A percentile compares a stretch with the other conserved stretches of the same genome.
Conservation (phyloP, 306 rosid species). For the Vigna nakashimae region DNA sequence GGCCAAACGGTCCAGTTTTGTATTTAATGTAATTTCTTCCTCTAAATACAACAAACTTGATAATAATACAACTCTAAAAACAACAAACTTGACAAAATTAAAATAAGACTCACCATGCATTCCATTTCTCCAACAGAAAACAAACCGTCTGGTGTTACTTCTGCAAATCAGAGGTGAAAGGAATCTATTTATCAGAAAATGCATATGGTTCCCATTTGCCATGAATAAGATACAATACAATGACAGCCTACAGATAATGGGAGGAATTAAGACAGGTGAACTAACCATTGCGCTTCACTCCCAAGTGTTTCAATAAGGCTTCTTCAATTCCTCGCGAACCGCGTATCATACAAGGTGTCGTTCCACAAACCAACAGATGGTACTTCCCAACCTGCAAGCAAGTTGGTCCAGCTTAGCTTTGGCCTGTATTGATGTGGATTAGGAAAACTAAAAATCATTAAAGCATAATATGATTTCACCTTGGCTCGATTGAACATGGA, state of each 20-base stretch:
- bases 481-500: slow-evolving; percentile 95
- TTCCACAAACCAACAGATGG: slow-evolving; percentile 97
- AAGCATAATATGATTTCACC: slow-evolving; percentile 56
- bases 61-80: slow-evolving; percentile 25
- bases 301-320: slow-evolving; percentile 87
- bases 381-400: slow-evolving; percentile 86
- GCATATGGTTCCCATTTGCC: slow-evolving; percentile 5
- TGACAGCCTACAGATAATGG: neutral
- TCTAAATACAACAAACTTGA: neutral
- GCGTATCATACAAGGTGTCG: slow-evolving; percentile 98
- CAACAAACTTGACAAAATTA: slow-evolving; percentile 29
- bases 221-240: slow-evolving; percentile 33
- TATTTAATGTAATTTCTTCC: slow-evolving; percentile 8
- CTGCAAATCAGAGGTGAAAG: slow-evolving; percentile 61
- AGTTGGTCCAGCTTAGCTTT: slow-evolving; percentile 45
- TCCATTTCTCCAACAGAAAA: slow-evolving; percentile 99
- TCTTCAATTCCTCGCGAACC: slow-evolving; percentile 95
- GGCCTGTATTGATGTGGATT: slow-evolving; percentile 23
- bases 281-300: slow-evolving; percentile 95
- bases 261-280: slow-evolving; percentile 31
- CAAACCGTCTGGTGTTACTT: slow-evolving; percentile 96
- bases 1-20: neutral
- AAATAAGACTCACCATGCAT: slow-evolving; percentile 83
- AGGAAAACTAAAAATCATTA: slow-evolving; percentile 2
- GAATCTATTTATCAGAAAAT: slow-evolving; percentile 36